These are phyloP conservation scores for Lenzites betulinus DNA, from an alignment of 768 basidiomycete species.

Conservation along the genomic window DNA sequence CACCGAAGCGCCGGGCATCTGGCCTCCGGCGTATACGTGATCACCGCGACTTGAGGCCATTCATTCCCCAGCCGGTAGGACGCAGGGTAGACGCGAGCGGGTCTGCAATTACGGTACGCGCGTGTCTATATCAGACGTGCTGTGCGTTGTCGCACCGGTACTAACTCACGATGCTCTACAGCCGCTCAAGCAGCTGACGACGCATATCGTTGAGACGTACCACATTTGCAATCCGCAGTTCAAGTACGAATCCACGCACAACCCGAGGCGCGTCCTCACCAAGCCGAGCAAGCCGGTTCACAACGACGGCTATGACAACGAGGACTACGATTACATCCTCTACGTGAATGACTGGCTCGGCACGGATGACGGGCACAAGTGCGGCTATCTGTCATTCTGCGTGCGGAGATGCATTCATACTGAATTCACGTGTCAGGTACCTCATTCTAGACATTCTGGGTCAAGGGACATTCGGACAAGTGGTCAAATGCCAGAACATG, in stretches of 20 bases:
- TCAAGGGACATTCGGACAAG: constrained; percentile 98
- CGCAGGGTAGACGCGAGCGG: constrained; percentile 80
- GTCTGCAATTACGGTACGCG: constrained; percentile 72
- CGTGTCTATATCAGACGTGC: constrained; percentile 35
- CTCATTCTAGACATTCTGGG: constrained; percentile 97
- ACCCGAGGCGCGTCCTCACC: constrained; percentile 94
- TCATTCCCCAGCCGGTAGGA: constrained; percentile 60
- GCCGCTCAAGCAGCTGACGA: constrained; percentile 75
- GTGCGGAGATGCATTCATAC: neutral
- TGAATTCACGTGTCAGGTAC: constrained; percentile 56
- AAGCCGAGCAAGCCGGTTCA: constrained; percentile 95
- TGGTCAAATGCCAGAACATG: constrained; percentile 99
- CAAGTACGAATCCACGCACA: constrained; percentile 92
- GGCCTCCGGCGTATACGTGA: constrained; percentile 83
- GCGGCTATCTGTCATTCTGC: constrained; percentile 36
- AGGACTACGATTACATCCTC: constrained; percentile 98
- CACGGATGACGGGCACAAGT: constrained; percentile 94
- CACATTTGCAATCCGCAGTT: constrained; percentile 94
- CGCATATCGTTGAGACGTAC: constrained; percentile 87
- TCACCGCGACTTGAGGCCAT: constrained; percentile 75
- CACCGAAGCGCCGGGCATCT: constrained; percentile 63
- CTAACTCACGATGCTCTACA: constrained; percentile 29
- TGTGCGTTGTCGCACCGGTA: constrained; percentile 9
- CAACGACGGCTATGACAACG: constrained; percentile 98
- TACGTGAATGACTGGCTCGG: constrained; percentile 99